These are phyloP conservation scores for Phoma sp. DNA, from an alignment of 2,329 filamentous ascomycete species.

Conservation along the genomic window DNA sequence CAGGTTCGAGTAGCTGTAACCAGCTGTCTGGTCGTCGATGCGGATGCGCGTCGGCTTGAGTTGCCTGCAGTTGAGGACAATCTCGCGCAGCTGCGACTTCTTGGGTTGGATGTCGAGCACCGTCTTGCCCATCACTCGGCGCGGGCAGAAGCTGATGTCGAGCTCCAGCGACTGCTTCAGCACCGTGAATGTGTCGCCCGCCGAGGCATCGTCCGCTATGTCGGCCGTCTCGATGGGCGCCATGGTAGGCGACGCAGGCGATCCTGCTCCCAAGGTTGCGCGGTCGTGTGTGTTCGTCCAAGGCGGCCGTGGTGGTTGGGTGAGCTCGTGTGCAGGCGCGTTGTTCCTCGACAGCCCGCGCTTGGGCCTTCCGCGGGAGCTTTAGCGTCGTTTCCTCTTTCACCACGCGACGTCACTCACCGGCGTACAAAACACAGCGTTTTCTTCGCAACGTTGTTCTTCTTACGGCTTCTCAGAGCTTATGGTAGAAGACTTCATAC, in stretches of 20 bases:
- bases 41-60: constrained; percentile 63
- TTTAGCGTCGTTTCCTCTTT: constrained; percentile 11
- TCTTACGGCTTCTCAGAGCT: no score
- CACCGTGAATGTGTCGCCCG: constrained; percentile 60
- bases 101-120: constrained; percentile 80
- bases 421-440: background rate
- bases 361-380: constrained; percentile 14
- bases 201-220: constrained; percentile 38
- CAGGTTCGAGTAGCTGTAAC: constrained; percentile 65
- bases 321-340: constrained; percentile 13
- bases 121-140: constrained; percentile 77
- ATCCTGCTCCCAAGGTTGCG: constrained; percentile 32
- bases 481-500: no score
- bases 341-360: constrained; percentile 1
- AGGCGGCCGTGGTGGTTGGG: constrained; percentile 10
- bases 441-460: no score
- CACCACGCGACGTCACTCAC: constrained; percentile 15
- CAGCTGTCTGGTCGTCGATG: constrained; percentile 50
- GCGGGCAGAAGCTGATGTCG: constrained; percentile 83
- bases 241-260: constrained; percentile 39
- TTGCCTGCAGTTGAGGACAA: constrained; percentile 69
- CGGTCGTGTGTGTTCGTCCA: constrained; percentile 4
- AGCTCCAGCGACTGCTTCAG: constrained; percentile 88
- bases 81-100: constrained; percentile 60
- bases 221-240: constrained; percentile 42